phyloP scores from a whole-genome alignment of 805 yeast genomes.

The Yamadazyma sp. region DNA sequence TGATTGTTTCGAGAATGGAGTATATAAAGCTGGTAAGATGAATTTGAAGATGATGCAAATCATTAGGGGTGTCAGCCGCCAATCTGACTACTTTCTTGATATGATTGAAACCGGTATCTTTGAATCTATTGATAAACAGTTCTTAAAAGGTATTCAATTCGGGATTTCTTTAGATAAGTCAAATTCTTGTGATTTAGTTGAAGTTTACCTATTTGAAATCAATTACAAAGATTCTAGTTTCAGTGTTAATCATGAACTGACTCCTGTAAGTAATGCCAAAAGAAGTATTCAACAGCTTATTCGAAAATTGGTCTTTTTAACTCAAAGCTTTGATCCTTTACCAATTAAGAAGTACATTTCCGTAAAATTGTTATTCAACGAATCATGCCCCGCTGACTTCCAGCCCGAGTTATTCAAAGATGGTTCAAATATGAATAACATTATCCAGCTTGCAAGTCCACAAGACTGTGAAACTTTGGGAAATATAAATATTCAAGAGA shows the following conservation, averaged over 20 bases:
- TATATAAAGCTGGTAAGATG: neutral
- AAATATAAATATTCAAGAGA: neutral
- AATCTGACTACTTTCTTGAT: conserved; percentile 47
- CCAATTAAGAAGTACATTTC: conserved; percentile 44
- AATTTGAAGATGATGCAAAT: conserved; percentile 33
- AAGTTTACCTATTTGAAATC: conserved; percentile 50
- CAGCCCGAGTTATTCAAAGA: conserved; percentile 50
- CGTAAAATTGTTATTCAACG: conserved; percentile 32
- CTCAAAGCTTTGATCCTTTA: conserved; percentile 52
- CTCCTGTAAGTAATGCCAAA: conserved; percentile 25
- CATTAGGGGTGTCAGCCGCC: conserved; percentile 41
- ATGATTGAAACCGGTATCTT: conserved; percentile 54
- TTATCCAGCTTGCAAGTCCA: neutral
- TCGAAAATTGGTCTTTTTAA: conserved; percentile 48
- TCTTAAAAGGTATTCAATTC: conserved; percentile 43
- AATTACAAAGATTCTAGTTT: conserved; percentile 30
- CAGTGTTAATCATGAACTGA: conserved; percentile 4
- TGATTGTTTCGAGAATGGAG: neutral
- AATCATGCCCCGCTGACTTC: conserved; percentile 42
- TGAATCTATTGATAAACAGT: conserved; percentile 41
- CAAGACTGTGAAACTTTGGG: neutral
- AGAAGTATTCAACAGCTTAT: conserved; percentile 47
- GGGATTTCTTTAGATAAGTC: conserved; percentile 43
- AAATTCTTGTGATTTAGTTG: conserved; percentile 42
- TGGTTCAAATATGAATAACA: conserved; percentile 12